Percentiles rank a stretch among this genome's conserved stretches.
Conservation (phyloP, 2,329 filamentous ascomycete genomes). For the Cryphonectria nitschkei region DNA sequence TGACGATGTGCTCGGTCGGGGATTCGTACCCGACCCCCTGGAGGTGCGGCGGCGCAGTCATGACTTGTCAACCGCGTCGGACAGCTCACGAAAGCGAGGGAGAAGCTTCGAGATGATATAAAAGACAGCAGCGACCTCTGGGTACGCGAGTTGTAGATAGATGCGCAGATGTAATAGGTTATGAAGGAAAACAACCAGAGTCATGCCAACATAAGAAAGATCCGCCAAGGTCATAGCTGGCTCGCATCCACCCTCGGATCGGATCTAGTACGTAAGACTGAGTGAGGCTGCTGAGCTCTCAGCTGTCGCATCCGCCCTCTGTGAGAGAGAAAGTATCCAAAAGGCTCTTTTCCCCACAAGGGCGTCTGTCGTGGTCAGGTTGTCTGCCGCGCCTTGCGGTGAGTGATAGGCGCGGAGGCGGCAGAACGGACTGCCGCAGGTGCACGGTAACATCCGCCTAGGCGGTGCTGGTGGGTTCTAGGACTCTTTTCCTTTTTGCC, state of each 20-base stretch:
- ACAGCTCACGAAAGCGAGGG: constrained; percentile 51
- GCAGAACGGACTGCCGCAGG: background rate
- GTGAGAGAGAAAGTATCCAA: background rate
- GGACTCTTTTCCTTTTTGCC: background rate
- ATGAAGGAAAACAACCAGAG: constrained; percentile 57
- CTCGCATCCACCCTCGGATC: background rate
- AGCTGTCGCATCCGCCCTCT: background rate
- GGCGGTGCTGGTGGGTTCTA: background rate
- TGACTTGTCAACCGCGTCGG: constrained; percentile 41
- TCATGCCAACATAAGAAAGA: constrained; percentile 54
- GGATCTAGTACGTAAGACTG: background rate
- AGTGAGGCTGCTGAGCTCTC: background rate
- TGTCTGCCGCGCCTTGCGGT: background rate
- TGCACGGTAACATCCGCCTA: background rate
- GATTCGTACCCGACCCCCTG: constrained; percentile 43
- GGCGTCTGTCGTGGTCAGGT: background rate
- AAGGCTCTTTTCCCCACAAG: background rate
- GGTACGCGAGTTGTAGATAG: constrained; percentile 53
- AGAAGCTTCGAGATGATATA: constrained; percentile 55
- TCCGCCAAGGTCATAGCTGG: constrained; percentile 54
- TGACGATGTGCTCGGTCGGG: constrained; percentile 40
- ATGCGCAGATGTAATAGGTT: constrained; percentile 58
- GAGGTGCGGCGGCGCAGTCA: constrained; percentile 41
- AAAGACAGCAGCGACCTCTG: constrained; percentile 49
- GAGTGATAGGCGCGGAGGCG: background rate